Conservation (phyloP, 2,329 filamentous ascomycete genomes). For the Sporothrix pseudoabietina region DNA sequence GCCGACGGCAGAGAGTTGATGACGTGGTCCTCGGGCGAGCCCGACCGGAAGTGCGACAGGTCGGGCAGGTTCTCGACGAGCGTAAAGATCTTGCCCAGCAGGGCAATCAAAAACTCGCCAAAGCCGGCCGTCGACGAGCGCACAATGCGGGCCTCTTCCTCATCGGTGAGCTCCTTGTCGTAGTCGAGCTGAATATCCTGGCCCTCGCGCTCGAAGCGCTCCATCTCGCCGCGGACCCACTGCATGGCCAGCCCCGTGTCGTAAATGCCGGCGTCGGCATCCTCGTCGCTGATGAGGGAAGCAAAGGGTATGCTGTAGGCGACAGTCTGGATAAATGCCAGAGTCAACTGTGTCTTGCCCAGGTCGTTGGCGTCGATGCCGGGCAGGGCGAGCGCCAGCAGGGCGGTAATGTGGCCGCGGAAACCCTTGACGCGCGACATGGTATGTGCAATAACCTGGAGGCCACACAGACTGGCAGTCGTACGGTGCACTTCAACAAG, state of each 20-base stretch:
- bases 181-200: slow-evolving; percentile 86
- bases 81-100: slow-evolving; percentile 93
- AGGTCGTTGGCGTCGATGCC: slow-evolving; percentile 98
- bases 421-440: slow-evolving; percentile 96
- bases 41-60: slow-evolving; percentile 80
- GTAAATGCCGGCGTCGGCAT: slow-evolving; percentile 66
- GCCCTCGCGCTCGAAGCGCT: slow-evolving; percentile 86
- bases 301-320: slow-evolving; percentile 95
- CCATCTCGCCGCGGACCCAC: slow-evolving; percentile 94
- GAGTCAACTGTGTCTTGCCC: slow-evolving; percentile 91
- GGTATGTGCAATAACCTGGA: slow-evolving; percentile 88
- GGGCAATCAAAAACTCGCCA: slow-evolving; percentile 85
- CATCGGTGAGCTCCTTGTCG: slow-evolving; percentile 74
- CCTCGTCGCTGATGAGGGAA: slow-evolving; percentile 68
- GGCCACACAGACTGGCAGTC: slow-evolving; percentile 84
- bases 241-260: slow-evolving; percentile 79
- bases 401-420: slow-evolving; percentile 89
- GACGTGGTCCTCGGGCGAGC: slow-evolving; percentile 93
- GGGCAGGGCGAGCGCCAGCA: slow-evolving; percentile 88
- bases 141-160: slow-evolving; percentile 83
- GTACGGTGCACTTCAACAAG: slow-evolving; percentile 96
- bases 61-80: slow-evolving; percentile 94
- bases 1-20: slow-evolving; percentile 93
- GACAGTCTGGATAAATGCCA: slow-evolving; percentile 93
- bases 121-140: slow-evolving; percentile 94